Evolutionary conservation across 1,284 basidiomycete genomes (phyloP).

Genomic region (Rhodotorula sp.): DNA sequence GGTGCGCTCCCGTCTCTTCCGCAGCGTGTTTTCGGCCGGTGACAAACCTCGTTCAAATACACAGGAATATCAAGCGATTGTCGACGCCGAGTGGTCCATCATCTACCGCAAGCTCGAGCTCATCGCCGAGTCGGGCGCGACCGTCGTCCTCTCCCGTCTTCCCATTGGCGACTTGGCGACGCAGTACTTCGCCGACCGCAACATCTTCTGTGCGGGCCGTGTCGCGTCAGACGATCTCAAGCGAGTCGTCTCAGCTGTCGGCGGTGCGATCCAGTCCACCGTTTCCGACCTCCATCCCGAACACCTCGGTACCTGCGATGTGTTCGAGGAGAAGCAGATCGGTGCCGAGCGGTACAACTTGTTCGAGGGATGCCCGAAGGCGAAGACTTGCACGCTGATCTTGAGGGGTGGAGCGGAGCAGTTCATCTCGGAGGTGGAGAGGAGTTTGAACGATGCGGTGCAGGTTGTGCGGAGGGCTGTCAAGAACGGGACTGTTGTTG

Average conservation of each 20-base stretch:
- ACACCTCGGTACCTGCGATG: conserved; percentile 87
- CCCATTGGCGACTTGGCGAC: conserved; percentile 98
- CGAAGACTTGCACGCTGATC: conserved; percentile 97
- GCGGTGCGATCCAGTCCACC: conserved; percentile 91
- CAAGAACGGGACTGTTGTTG: conserved; percentile 92
- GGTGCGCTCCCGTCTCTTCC: conserved; percentile 31
- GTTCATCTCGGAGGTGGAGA: conserved; percentile 97
- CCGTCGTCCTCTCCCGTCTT: conserved; percentile 95
- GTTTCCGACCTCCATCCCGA: conserved; percentile 86
- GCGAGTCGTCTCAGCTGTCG: conserved; percentile 92
- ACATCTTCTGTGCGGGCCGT: conserved; percentile 98
- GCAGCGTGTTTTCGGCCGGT: background rate
- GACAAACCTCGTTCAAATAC: background rate
- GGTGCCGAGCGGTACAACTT: conserved; percentile 97
- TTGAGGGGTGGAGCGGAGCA: conserved; percentile 97
- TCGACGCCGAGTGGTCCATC: conserved; percentile 99
- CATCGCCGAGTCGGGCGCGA: conserved; percentile 93
- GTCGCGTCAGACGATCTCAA: conserved; percentile 88
- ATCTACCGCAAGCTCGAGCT: conserved; percentile 97
- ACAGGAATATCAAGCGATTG: conserved; percentile 93
- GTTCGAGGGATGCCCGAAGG: conserved; percentile 82
- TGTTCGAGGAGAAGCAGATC: conserved; percentile 92
- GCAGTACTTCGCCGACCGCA: conserved; percentile 98
- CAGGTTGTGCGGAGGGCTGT: conserved; percentile 99
- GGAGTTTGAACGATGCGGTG: conserved; percentile 96